Conservation (phyloP, 2,329 filamentous ascomycete genomes). For the Arthrinium phaeospermum region DNA sequence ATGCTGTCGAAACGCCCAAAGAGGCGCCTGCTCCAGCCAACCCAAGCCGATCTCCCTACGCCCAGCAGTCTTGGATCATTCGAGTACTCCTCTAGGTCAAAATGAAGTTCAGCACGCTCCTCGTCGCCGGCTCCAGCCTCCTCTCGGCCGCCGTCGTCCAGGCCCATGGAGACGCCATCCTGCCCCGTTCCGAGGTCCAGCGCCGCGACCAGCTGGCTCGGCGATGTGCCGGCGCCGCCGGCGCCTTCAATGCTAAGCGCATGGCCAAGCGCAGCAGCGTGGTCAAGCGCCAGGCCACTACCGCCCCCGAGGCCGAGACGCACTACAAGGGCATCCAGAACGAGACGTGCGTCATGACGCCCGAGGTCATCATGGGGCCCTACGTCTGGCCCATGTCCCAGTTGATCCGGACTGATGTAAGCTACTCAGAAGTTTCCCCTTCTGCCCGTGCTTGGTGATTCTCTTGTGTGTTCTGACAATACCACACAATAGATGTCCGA, state of each 20-base stretch:
- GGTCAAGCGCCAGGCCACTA: background rate
- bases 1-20: background rate
- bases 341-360: conserved; percentile 7
- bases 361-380: conserved; percentile 11
- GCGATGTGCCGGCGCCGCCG: background rate
- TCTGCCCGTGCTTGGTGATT: background rate
- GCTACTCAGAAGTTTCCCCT: background rate
- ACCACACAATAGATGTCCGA: conserved; percentile 9
- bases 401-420: background rate
- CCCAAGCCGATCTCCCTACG: background rate
- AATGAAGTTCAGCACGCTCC: conserved; percentile 2
- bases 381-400: conserved; percentile 6
- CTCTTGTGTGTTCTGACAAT: background rate
- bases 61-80: no score
- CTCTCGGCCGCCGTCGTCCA: background rate
- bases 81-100: background rate
- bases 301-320: background rate
- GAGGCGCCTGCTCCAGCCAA: background rate
- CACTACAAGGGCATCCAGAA: conserved; percentile 8
- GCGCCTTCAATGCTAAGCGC: background rate
- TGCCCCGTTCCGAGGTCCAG: background rate
- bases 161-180: background rate
- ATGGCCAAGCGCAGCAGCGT: background rate
- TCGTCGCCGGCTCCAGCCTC: background rate
- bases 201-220: background rate